These are phyloP conservation scores for Medicago truncatula DNA, from an alignment of 306 rosid genomes.

Conservation along the genomic window MtrunA17r5.0-ANR NC_053044.1:47772501-47773000, in stretches of 20 bases:
- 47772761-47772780: slow-evolving; percentile 2
- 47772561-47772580: not conserved
- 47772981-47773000: too few relatives aligned
- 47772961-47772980: too few relatives aligned
- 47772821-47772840: not conserved
- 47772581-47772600: not conserved
- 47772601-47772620: not conserved
- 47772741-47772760: not conserved
- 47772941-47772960: too few relatives aligned
- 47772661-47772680: not conserved
- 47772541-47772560: not conserved
- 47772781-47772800: not conserved
- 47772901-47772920: too few relatives aligned
- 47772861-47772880: not conserved
- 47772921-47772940: too few relatives aligned
- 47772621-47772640: not conserved
- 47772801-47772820: not conserved
- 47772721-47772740: not conserved
- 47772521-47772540: not conserved
- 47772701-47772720: not conserved
- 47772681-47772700: not conserved
- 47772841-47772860: not conserved
- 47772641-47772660: not conserved
- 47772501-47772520: not conserved
- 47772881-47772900: too few relatives aligned